A percentile compares a stretch with the other conserved stretches of the same genome.
These are phyloP conservation scores for Corniculantispora saksenae DNA, from an alignment of 2,329 filamentous ascomycete species.

Conservation along the genomic window DNA sequence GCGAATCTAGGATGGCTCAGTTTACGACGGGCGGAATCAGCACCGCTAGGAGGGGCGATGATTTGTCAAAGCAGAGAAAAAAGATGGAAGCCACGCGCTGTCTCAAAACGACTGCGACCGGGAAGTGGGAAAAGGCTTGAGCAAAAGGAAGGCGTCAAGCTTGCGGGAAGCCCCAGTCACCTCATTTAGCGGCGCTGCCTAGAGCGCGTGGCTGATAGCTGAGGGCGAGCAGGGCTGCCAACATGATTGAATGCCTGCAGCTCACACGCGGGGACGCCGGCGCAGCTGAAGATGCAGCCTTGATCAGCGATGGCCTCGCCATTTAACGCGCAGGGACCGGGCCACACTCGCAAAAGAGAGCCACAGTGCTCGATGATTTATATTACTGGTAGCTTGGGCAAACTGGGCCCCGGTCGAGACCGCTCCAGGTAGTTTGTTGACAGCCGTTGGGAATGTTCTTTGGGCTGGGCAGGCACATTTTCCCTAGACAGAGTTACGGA, in stretches of 20 bases:
- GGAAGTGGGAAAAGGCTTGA: conserved; percentile 3
- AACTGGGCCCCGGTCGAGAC: neutral
- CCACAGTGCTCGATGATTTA: neutral
- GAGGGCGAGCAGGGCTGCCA: conserved; percentile 13
- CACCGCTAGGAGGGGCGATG: neutral
- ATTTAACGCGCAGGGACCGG: neutral
- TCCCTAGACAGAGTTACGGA: neutral
- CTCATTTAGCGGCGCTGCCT: neutral
- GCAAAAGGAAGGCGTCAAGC: conserved; percentile 9
- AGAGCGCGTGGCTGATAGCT: conserved; percentile 10
- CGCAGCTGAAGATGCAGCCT: conserved; percentile 14
- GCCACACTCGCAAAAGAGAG: neutral
- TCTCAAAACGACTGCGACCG: neutral
- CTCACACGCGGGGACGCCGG: conserved; percentile 7
- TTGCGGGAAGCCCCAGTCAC: conserved; percentile 11
- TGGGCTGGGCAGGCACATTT: neutral
- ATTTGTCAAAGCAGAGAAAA: conserved; percentile 2
- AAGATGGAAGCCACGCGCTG: neutral
- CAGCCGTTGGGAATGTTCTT: neutral
- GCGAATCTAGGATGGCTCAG: neutral
- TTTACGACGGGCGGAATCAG: neutral
- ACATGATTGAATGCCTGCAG: neutral
- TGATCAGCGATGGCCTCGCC: neutral
- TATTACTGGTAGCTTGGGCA: neutral
- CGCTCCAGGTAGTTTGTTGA: neutral